Conservation (phyloP, 1,284 basidiomycete species). For the Prillingera fragicola region DNA sequence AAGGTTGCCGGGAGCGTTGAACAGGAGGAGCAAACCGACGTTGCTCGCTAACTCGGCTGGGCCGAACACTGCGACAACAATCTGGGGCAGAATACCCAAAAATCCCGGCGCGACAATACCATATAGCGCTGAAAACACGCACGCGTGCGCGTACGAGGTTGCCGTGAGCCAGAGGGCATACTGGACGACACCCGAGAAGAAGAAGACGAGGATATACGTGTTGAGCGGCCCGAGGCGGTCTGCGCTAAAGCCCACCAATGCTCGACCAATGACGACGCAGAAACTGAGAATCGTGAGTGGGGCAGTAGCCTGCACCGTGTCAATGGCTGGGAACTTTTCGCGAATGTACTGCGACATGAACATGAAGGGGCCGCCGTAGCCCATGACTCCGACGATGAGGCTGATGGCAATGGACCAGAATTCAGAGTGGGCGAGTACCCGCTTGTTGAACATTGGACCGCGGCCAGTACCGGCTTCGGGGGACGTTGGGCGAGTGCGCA, state of each 20-base stretch:
- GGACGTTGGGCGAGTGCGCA: conserved; percentile 29
- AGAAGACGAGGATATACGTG: conserved; percentile 13
- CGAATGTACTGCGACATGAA: conserved; percentile 23
- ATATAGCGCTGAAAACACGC: conserved; percentile 11
- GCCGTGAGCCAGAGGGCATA: conserved; percentile 16
- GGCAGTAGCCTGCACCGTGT: conserved; percentile 16
- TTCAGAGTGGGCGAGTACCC: conserved; percentile 1
- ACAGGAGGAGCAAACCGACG: conserved; percentile 18
- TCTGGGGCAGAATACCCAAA: conserved; percentile 31
- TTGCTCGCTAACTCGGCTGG: conserved; percentile 32
- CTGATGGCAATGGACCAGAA: conserved; percentile 26
- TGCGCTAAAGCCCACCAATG: conserved; percentile 5
- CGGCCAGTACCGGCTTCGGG: conserved; percentile 27
- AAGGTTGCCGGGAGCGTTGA: conserved; percentile 12
- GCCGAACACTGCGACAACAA: conserved; percentile 33
- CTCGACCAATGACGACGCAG: conserved; percentile 8
- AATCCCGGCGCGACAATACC: conserved; percentile 28
- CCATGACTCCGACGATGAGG: conserved; percentile 23
- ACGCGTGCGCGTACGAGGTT: neutral
- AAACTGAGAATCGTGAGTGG: conserved; percentile 11
- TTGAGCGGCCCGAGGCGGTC: conserved; percentile 13
- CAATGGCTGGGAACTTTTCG: conserved; percentile 15
- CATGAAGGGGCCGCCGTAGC: conserved; percentile 30
- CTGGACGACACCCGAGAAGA: conserved; percentile 10
- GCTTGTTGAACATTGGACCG: conserved; percentile 29